These are phyloP conservation scores for Candida tetrigidarum DNA, from an alignment of 1,139 yeast species.

Conservation along the genomic window DNA sequence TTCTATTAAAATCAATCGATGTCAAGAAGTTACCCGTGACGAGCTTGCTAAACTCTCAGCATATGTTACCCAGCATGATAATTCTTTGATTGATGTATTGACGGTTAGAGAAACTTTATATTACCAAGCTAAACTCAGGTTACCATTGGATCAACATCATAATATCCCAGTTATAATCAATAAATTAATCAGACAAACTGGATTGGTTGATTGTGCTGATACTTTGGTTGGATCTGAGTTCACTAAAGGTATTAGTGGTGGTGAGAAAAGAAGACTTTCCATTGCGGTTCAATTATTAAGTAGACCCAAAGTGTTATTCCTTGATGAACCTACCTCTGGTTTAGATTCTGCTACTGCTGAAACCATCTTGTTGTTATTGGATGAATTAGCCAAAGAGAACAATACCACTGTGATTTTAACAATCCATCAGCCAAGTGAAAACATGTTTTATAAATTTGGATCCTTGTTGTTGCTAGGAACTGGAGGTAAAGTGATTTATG, in stretches of 20 bases:
- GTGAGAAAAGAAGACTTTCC: constrained; percentile 82
- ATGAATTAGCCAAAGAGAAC: constrained; percentile 54
- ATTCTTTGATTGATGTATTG: constrained; percentile 65
- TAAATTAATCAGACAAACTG: constrained; percentile 64
- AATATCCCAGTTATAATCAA: constrained; percentile 45
- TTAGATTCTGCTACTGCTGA: constrained; percentile 78
- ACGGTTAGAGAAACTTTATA: constrained; percentile 79
- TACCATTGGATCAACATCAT: constrained; percentile 41
- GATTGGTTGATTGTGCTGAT: constrained; percentile 78
- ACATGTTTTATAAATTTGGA: constrained; percentile 65
- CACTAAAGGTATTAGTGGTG: constrained; percentile 83
- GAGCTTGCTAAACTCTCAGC: constrained; percentile 57
- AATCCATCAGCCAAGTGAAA: constrained; percentile 83
- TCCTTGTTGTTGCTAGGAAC: constrained; percentile 67
- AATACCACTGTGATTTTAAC: constrained; percentile 79
- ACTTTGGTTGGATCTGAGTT: constrained; percentile 74
- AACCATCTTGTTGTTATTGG: constrained; percentile 65
- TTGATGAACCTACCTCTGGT: constrained; percentile 93
- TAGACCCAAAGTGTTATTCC: constrained; percentile 68
- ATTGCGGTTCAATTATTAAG: constrained; percentile 79
- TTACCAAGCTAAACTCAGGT: constrained; percentile 71
- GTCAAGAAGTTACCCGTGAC: constrained; percentile 40
- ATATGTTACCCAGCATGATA: constrained; percentile 83
- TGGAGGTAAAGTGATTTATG: constrained; percentile 71
- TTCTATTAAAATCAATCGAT: constrained; percentile 21